phyloP scores from a whole-genome alignment of 768 basidiomycete genomes.

The Pleurotus tuoliensis region DNA sequence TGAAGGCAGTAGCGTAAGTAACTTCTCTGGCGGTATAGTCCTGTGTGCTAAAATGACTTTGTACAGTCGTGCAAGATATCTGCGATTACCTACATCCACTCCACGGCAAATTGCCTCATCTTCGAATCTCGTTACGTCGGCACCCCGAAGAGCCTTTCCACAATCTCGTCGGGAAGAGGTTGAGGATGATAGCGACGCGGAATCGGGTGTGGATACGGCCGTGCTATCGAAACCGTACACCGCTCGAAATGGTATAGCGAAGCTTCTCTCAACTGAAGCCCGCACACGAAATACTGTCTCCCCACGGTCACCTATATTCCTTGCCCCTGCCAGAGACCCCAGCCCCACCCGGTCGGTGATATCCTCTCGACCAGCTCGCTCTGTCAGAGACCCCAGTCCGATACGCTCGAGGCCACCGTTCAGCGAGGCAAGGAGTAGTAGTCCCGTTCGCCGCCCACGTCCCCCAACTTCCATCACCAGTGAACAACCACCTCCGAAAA shows the following conservation, averaged over 20 bases:
- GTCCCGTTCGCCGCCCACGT: slow-evolving; percentile 15
- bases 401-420: slow-evolving; percentile 6
- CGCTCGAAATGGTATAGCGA: slow-evolving; percentile 7
- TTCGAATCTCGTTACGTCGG: slow-evolving; percentile 15
- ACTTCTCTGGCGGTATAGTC: background rate
- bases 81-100: slow-evolving; percentile 62
- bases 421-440: background rate
- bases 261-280: slow-evolving; percentile 27
- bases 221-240: slow-evolving; percentile 12
- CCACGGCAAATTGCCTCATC: slow-evolving; percentile 31
- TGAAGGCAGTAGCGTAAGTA: slow-evolving; percentile 82
- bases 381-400: slow-evolving; percentile 15
- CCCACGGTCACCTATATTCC: slow-evolving; percentile 21
- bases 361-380: slow-evolving; percentile 1
- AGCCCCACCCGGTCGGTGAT: slow-evolving; percentile 28
- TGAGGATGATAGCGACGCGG: background rate
- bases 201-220: background rate
- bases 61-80: slow-evolving; percentile 72
- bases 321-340: slow-evolving; percentile 19
- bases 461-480: slow-evolving; percentile 26
- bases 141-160: slow-evolving; percentile 6
- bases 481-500: slow-evolving; percentile 32
- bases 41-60: slow-evolving; percentile 9
- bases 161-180: background rate
- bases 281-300: slow-evolving; percentile 27